phyloP scores from a whole-genome alignment of 306 rosid genomes.

The Delonix regia region DNA sequence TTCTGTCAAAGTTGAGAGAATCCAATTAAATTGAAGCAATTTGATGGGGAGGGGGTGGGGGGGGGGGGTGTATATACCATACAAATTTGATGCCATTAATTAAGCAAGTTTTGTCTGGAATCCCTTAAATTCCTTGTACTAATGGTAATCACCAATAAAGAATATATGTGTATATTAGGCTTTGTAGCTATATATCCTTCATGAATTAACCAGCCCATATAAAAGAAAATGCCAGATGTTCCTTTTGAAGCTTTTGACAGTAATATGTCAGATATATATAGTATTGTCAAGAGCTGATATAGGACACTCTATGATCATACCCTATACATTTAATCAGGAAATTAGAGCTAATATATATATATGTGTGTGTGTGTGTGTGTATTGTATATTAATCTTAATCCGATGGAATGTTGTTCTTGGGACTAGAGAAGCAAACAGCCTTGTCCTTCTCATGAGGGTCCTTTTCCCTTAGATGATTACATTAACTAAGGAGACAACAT shows the following conservation, averaged over 20 bases:
- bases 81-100: constrained; percentile 16
- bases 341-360: constrained; percentile 34
- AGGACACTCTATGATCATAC: constrained; percentile 27
- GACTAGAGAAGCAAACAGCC: constrained; percentile 61
- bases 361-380: neutral
- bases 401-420: constrained; percentile 52
- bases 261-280: constrained; percentile 18
- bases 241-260: constrained; percentile 40
- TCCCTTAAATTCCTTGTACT: constrained; percentile 1
- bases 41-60: neutral
- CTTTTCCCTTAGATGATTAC: constrained; percentile 57
- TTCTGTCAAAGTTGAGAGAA: constrained; percentile 29
- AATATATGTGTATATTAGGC: neutral
- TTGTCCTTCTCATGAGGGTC: constrained; percentile 72
- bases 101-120: constrained; percentile 29
- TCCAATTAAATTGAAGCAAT: constrained; percentile 33
- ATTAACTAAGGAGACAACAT: constrained; percentile 62
- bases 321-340: constrained; percentile 36
- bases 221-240: constrained; percentile 40
- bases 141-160: neutral
- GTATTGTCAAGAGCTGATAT: too few species aligned
- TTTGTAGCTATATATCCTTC: neutral
- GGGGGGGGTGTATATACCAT: neutral
- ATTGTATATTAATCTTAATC: constrained; percentile 41
- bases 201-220: neutral